Conservation (phyloP, 352 stramenopile species). For the Phytophthora fragariaefolia region DNA sequence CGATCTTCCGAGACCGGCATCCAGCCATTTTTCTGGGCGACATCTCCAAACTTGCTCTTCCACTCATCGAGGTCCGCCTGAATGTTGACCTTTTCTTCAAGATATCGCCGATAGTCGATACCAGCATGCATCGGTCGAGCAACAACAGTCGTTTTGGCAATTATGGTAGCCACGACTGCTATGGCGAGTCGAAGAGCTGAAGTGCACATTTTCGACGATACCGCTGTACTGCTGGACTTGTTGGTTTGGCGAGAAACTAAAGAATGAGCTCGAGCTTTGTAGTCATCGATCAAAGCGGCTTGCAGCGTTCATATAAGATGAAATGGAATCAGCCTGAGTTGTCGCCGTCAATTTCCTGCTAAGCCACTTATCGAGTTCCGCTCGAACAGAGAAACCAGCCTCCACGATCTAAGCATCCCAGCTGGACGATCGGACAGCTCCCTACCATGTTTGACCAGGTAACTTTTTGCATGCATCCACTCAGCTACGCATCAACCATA, state of each 20-base stretch:
- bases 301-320: neutral
- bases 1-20: slow-evolving; percentile 42
- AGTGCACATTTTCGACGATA: slow-evolving; percentile 13
- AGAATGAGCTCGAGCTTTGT: slow-evolving; percentile 22
- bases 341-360: too few species aligned
- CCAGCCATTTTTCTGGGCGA: slow-evolving; percentile 44
- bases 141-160: slow-evolving; percentile 2
- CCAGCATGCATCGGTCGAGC: slow-evolving; percentile 48
- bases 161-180: neutral
- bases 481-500: slow-evolving; percentile 5
- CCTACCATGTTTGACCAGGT: slow-evolving; percentile 2
- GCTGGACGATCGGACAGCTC: slow-evolving; percentile 32
- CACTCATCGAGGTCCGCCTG: slow-evolving; percentile 48
- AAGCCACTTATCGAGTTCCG: slow-evolving; percentile 27
- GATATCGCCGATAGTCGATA: slow-evolving; percentile 59
- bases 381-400: slow-evolving; percentile 25
- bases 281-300: slow-evolving; percentile 1
- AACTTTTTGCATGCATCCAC: slow-evolving; percentile 10
- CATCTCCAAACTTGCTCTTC: slow-evolving; percentile 40
- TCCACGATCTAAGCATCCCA: slow-evolving; percentile 31
- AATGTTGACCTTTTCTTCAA: slow-evolving; percentile 44
- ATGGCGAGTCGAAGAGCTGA: slow-evolving; percentile 19
- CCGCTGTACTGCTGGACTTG: slow-evolving; percentile 19
- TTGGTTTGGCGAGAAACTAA: slow-evolving; percentile 25
- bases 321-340: slow-evolving; percentile 4